Base-by-base conservation (phyloP, 768 basidiomycete genomes). In the Mycena epipterygia region DNA sequence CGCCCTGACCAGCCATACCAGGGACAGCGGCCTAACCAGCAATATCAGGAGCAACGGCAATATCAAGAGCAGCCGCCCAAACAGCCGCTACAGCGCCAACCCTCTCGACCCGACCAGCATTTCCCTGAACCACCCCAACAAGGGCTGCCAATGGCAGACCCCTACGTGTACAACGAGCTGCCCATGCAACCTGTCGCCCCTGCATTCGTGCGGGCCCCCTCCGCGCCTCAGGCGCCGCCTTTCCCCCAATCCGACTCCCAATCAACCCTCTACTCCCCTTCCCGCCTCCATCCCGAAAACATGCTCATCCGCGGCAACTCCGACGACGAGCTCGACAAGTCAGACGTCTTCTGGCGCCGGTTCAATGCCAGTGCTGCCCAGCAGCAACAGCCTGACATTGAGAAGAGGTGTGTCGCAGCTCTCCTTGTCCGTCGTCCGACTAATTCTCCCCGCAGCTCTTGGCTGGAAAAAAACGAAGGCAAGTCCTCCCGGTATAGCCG, bases 231-330 rank as follows among this genome's bases (percentile, higher is more conserved):
- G n/a, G n/a, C n/a, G n/a, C n/a, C n/a, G n/a, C n/a, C n/a, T n/a
- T n/a, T 32, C 48, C 49, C 25, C 32, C 14, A 27, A 21, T 69
- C 51, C 58, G 58, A 65, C 25, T 72, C 71, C 7, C 67, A 65
- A 46, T 13, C 71, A 9, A 61, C 58, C 25, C 52, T 73, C 9
- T 41, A 5, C 48, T 55, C 41, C 27, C 39, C 37, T n/a, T 30
- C 37, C 29, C 63, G 53, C 19, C 60, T 56, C 14, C 57, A 61
- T 19, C 27, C 61, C 49, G 56, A 59, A 14, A 19, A 5, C 29
- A 69, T 73, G n/a, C n/a, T 46, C 71, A 73, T 73, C 52, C 67
- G 71, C 44, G 56, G 67, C 35, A 73, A 64, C 58, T 57, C 66
- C n/a, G 67, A 73, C 53, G 71, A 73, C 53, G 67, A 73, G 44